Conservation (phyloP, 2,329 filamentous ascomycete species). For the Pseudogymnoascus sp. region DNA sequence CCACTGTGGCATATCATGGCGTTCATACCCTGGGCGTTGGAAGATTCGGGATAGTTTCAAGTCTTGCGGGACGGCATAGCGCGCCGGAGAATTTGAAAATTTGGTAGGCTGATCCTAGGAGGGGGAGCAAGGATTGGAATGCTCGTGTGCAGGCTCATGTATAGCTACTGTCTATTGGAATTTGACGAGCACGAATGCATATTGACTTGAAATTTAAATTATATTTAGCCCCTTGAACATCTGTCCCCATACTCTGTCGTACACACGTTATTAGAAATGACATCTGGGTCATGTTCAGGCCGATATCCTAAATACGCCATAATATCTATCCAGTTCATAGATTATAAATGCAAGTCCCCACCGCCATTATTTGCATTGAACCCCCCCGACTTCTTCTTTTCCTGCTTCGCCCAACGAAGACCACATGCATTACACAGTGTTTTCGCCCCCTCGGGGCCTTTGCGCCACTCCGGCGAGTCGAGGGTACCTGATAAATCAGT, state of each 20-base stretch:
- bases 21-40: constrained; percentile 26
- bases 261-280: constrained; percentile 3
- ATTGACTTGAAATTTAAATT: not conserved
- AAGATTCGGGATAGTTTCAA: constrained; percentile 20
- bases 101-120: constrained; percentile 1
- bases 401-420: constrained; percentile 67
- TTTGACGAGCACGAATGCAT: not conserved
- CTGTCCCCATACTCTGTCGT: not conserved
- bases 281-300: not conserved
- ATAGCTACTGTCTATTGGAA: constrained; percentile 2
- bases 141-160: not conserved
- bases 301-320: not conserved
- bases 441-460: constrained; percentile 86
- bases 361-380: not conserved
- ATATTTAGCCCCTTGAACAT: not conserved
- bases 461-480: constrained; percentile 93
- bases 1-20: constrained; percentile 25
- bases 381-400: constrained; percentile 55
- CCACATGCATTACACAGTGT: constrained; percentile 95
- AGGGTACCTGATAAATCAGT: constrained; percentile 52
- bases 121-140: not conserved
- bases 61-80: constrained; percentile 11
- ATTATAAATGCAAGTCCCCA: not conserved
- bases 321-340: not conserved
- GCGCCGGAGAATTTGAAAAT: not conserved